Percentiles rank a stretch among this genome's conserved stretches.
These are phyloP conservation scores for Fraxinus ornus DNA, from an alignment of 305 asterid genomes.

Conservation along the genomic window DNA sequence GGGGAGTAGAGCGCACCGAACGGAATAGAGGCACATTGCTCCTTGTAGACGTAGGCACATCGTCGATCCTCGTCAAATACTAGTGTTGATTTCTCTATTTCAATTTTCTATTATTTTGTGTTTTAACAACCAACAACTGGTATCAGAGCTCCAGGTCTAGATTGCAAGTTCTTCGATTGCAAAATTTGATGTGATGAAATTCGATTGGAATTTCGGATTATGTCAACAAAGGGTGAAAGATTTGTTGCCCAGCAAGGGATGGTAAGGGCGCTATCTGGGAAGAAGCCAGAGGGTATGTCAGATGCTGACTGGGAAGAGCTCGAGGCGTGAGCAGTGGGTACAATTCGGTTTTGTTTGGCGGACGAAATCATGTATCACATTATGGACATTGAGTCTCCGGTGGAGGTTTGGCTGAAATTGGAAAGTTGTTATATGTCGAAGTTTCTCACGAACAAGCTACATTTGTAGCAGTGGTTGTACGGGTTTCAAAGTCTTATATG, in stretches of 20 bases:
- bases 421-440: not conserved
- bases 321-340: not conserved
- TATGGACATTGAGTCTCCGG: not conserved
- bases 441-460: not conserved
- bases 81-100: not conserved
- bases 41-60: not conserved
- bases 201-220: not conserved
- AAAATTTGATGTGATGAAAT: not conserved
- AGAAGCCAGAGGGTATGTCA: not conserved
- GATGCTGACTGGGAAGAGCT: not conserved
- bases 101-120: not conserved
- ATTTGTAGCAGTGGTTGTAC: not conserved
- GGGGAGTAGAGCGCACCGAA: not conserved
- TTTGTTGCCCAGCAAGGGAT: not conserved
- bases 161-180: not conserved
- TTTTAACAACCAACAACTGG: not conserved
- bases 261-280: not conserved
- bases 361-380: not conserved
- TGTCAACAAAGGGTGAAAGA: not conserved
- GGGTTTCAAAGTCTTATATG: too few species aligned
- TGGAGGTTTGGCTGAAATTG: not conserved
- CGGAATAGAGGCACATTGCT: not conserved
- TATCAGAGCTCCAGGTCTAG: not conserved
- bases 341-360: not conserved
- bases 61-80: not conserved